phyloP scores from a whole-genome alignment of 1,284 basidiomycete species.

The Pholiota adiposa region DNA sequence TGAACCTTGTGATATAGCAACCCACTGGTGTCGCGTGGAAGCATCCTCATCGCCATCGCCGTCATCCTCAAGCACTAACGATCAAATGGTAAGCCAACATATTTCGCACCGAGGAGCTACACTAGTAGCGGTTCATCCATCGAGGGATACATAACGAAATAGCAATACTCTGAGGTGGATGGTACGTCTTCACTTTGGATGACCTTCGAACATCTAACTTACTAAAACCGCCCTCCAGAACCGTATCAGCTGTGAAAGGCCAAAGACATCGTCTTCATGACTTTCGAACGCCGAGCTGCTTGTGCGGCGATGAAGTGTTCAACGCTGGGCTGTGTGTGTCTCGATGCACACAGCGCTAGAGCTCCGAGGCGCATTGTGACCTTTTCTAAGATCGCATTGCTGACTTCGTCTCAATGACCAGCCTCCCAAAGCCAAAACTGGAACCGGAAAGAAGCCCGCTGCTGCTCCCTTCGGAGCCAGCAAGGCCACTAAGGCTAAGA shows the following conservation, averaged over 20 bases:
- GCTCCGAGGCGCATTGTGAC: constrained; percentile 65
- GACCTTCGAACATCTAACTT: constrained; percentile 22
- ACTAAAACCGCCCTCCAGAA: constrained; percentile 24
- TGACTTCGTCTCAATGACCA: constrained; percentile 91
- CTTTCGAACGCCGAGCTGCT: constrained; percentile 18
- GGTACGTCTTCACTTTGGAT: constrained; percentile 52
- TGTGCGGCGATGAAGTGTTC: constrained; percentile 36
- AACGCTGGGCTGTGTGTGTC: constrained; percentile 50
- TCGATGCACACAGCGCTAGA: constrained; percentile 55
- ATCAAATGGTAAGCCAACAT: constrained; percentile 51
- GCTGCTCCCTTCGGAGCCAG: constrained; percentile 75
- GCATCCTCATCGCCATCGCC: constrained; percentile 19
- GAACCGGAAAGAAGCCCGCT: constrained; percentile 80
- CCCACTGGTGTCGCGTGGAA: neutral
- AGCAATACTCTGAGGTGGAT: constrained; percentile 50
- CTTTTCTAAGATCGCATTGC: constrained; percentile 43
- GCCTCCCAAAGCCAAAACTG: constrained; percentile 72
- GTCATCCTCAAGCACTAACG: constrained; percentile 38
- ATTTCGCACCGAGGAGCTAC: constrained; percentile 41
- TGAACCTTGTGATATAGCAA: neutral
- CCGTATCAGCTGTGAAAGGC: constrained; percentile 28
- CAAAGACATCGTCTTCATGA: constrained; percentile 3
- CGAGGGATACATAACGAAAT: constrained; percentile 14
- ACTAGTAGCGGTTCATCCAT: constrained; percentile 34
- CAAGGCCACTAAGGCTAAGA: constrained; percentile 78